These are phyloP conservation scores for Handroanthus guayacan DNA, from an alignment of 257 asterid genomes.

Conservation along the genomic window DNA sequence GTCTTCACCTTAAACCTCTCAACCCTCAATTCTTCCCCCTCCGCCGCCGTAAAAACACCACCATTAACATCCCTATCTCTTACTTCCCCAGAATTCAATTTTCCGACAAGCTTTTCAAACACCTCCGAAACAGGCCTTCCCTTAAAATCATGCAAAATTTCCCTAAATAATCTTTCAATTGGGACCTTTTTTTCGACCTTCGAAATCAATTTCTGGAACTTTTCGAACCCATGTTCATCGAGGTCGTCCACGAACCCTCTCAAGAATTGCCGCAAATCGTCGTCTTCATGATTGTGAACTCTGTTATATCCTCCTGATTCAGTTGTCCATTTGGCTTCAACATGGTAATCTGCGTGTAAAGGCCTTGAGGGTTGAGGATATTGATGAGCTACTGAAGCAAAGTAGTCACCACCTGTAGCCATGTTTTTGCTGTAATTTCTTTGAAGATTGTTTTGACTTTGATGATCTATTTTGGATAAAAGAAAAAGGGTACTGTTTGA, in stretches of 20 bases:
- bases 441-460: neutral
- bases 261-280: neutral
- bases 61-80: constrained; percentile 34
- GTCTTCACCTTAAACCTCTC: constrained; percentile 47
- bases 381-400: neutral
- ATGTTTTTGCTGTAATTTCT: neutral
- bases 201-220: constrained; percentile 39
- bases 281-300: neutral
- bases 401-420: constrained; percentile 8
- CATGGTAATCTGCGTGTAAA: neutral
- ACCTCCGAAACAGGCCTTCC: constrained; percentile 4
- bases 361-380: constrained; percentile 22
- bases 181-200: constrained; percentile 30
- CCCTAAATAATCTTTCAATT: constrained; percentile 16
- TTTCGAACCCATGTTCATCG: constrained; percentile 37
- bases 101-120: constrained; percentile 38
- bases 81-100: constrained; percentile 16
- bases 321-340: neutral
- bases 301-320: neutral
- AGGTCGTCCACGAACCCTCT: constrained; percentile 32
- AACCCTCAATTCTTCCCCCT: constrained; percentile 22
- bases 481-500: neutral
- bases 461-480: neutral
- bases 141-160: constrained; percentile 32
- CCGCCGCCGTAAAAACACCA: neutral